A percentile compares a stretch with the other conserved stretches of the same genome.
phyloP scores from a whole-genome alignment of 2,329 filamentous ascomycete species.

The Cryoendolithus antarcticus region DNA sequence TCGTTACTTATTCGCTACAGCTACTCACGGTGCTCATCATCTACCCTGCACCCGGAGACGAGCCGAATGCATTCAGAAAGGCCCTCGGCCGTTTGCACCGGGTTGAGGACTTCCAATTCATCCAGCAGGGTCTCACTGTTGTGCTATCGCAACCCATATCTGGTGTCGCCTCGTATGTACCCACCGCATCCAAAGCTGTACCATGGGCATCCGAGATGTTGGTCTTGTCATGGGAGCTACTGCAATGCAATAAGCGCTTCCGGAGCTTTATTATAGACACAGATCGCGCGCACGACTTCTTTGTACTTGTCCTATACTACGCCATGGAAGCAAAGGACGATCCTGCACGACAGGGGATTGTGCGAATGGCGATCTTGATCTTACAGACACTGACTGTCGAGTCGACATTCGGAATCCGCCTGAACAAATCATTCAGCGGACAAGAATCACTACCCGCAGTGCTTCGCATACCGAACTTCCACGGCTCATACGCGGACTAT shows the following conservation, averaged over 20 bases:
- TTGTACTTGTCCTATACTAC: slow-evolving; percentile 83
- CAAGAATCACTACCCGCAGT: slow-evolving; percentile 75
- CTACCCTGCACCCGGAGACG: slow-evolving; percentile 16
- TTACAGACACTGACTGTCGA: slow-evolving; percentile 92
- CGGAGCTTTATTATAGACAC: slow-evolving; percentile 95
- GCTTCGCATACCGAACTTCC: slow-evolving; percentile 74
- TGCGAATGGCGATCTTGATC: slow-evolving; percentile 95
- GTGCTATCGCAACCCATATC: slow-evolving; percentile 88
- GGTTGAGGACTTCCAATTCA: slow-evolving; percentile 93
- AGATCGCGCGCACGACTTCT: slow-evolving; percentile 81
- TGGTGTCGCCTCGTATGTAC: slow-evolving; percentile 76
- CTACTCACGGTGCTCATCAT: slow-evolving; percentile 56
- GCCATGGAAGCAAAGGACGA: slow-evolving; percentile 82
- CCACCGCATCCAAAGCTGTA: slow-evolving; percentile 64
- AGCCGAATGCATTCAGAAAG: slow-evolving; percentile 85
- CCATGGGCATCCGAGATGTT: slow-evolving; percentile 92
- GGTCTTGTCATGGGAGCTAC: slow-evolving; percentile 93
- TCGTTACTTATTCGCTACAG: slow-evolving; percentile 86
- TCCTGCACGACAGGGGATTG: slow-evolving; percentile 75
- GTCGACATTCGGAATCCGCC: slow-evolving; percentile 72
- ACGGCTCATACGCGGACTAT: slow-evolving; percentile 85
- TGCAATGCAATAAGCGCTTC: slow-evolving; percentile 96
- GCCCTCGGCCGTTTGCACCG: slow-evolving; percentile 83
- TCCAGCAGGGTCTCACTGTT: slow-evolving; percentile 31
- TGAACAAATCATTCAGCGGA: slow-evolving; percentile 79